These are phyloP conservation scores for Erigeron philadelphicus DNA, from an alignment of 140 eudicot species.

Conservation along the genomic window DNA sequence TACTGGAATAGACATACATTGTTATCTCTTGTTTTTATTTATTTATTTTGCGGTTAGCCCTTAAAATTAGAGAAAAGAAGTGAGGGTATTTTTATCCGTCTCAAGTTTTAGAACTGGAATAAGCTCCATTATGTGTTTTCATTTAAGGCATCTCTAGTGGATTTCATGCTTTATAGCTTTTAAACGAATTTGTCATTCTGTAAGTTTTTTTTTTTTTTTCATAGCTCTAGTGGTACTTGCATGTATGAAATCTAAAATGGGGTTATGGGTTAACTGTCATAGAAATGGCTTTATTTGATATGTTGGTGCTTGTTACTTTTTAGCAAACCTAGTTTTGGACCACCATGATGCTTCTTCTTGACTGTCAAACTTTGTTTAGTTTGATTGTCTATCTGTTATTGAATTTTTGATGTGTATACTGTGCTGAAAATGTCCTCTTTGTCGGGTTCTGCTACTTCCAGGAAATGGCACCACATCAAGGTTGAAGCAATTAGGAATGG, in stretches of 20 bases:
- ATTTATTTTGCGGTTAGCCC: not conserved
- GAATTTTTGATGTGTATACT: slow-evolving; percentile 14
- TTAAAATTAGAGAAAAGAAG: not conserved
- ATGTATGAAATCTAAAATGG: not conserved
- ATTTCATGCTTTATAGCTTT: not conserved
- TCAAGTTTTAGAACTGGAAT: not conserved
- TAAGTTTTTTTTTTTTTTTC: too few species aligned
- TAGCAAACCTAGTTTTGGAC: too few species aligned
- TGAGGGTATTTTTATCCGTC: not conserved
- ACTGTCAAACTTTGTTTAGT: slow-evolving; percentile 13
- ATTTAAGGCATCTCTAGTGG: not conserved
- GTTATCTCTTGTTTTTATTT: too few species aligned
- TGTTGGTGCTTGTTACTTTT: not conserved
- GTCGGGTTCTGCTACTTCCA: slow-evolving; percentile 29
- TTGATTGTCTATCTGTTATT: slow-evolving; percentile 12
- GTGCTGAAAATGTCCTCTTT: slow-evolving; percentile 21
- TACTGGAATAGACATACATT: too few species aligned
- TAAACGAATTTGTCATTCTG: not conserved
- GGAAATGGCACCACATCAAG: slow-evolving; percentile 84
- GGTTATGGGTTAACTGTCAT: slow-evolving; percentile 4
- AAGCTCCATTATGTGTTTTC: not conserved
- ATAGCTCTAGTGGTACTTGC: not conserved
- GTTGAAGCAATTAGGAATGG: slow-evolving; percentile 94
- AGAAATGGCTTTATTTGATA: slow-evolving; percentile 10
- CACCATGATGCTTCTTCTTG: not conserved